Base-by-base conservation (phyloP, 2,329 filamentous ascomycete genomes). In the Macrophomina phaseolina region DNA sequence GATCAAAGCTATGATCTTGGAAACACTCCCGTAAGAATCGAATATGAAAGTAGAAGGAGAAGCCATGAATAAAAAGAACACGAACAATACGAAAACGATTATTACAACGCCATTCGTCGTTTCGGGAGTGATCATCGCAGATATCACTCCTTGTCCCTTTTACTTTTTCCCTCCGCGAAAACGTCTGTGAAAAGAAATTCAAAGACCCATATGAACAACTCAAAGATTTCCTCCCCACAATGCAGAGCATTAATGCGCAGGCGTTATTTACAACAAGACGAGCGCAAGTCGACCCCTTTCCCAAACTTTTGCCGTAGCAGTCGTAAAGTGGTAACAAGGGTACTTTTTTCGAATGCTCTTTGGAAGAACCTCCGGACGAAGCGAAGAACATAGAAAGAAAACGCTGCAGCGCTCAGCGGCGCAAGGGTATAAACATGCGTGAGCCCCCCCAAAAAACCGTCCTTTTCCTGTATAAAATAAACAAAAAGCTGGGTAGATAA, bases 371-470 rank as follows among this genome's bases (percentile, higher is more conserved):
- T 14, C 45, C 9, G 8, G 45, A 62, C 45, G 58, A 62, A 49
- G 16, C 16, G 58, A 62, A 62, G 58, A 48, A 45, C 16, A 18
- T 38, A 49, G 32, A 42, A 62, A 34, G 28, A 28, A 49, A 49
- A 38, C 42, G 58, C 58, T 48, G 58, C 58, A 49, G 58, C 58
- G 58, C 58, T 62, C 58, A 62, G 58, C 58, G 58, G 58, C 58
- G 58, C 58, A 49, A 62, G 58, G 58, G 58, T 62, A 62, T 62
- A 62, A 62, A 62, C 58, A 62, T 62, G 58, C 45, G 58, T 62
- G 58, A 62, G 45, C 58, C 58, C 58, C 58, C 58, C 58, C 23
- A 18, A 23, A 28, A 62, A 30, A 49, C 58, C 45, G 58, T 51
- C 58, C 58, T 62, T 62, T 49, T 62, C 32, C 45, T 62, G 58